These are phyloP conservation scores for Diaporthe caulivora DNA, from an alignment of 2,329 filamentous ascomycete genomes.

Conservation along the genomic window DNA sequence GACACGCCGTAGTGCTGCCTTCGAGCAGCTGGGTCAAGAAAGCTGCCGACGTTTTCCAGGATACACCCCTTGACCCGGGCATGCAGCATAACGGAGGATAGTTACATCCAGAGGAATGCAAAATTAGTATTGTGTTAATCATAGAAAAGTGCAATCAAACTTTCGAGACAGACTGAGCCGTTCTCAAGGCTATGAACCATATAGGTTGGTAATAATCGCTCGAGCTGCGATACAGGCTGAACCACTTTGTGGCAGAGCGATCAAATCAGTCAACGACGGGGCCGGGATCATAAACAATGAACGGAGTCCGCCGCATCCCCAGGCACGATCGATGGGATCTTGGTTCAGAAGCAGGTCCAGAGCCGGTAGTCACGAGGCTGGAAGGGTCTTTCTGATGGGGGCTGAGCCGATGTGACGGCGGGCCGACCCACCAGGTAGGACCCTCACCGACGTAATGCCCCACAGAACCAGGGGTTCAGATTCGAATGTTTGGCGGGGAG, in stretches of 20 bases:
- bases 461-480: constrained; percentile 27
- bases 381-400: constrained; percentile 14
- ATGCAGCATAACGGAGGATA: no score
- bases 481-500: constrained; percentile 26
- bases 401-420: constrained; percentile 23
- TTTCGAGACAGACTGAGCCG: neutral
- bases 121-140: no score
- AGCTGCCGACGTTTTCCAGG: no score
- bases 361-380: constrained; percentile 7
- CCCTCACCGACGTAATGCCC: constrained; percentile 24
- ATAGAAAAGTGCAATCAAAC: no score
- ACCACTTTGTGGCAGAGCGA: no score
- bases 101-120: no score
- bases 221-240: neutral
- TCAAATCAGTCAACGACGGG: neutral
- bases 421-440: constrained; percentile 26
- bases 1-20: no score
- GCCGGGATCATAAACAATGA: neutral
- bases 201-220: neutral
- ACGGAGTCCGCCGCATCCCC: neutral
- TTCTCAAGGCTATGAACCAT: neutral
- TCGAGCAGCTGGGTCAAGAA: no score
- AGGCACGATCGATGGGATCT: neutral
- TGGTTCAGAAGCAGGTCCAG: neutral
- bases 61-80: no score